Evolutionary conservation across 495 filamentous ascomycete species (phyloP).

Genomic region (Penicillium cinerascens): DNA sequence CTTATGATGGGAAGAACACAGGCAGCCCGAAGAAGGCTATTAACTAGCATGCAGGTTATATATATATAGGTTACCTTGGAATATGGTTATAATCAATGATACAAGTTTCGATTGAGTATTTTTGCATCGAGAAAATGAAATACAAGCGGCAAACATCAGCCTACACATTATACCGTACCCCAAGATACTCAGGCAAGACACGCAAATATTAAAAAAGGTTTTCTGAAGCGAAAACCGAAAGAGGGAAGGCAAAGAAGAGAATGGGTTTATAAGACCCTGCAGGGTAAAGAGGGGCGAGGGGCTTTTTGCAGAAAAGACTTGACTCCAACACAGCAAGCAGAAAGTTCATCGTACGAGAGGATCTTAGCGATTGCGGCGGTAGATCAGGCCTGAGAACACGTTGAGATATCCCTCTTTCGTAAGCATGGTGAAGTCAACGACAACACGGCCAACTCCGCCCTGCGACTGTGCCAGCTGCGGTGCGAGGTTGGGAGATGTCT

Average conservation of each 20-base stretch:
- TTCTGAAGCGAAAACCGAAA: not conserved
- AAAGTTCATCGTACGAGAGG: not conserved
- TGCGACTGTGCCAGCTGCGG: constrained; percentile 29
- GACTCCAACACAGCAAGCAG: not conserved
- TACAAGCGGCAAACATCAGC: not conserved
- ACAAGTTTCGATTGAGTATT: not conserved
- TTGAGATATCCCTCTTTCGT: constrained; percentile 46
- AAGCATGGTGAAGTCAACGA: constrained; percentile 45
- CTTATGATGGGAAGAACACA: not conserved
- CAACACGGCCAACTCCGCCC: constrained; percentile 24
- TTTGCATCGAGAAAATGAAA: not conserved
- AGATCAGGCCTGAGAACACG: constrained; percentile 44
- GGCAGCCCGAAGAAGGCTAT: not conserved
- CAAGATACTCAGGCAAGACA: not conserved
- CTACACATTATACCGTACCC: not conserved
- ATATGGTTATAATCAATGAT: not conserved
- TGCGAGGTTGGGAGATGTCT: constrained; percentile 31
- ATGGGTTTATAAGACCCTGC: not conserved
- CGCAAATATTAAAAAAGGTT: not conserved
- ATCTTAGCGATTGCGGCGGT: constrained; percentile 31
- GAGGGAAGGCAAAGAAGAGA: not conserved
- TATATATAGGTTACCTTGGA: not conserved
- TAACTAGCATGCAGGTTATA: not conserved
- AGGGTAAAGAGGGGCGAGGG: not conserved
- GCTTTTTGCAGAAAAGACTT: not conserved